A percentile compares a stretch with the other conserved stretches of the same genome.
Evolutionary conservation across 2,329 filamentous ascomycete species (phyloP).

Genomic region (Aspergillus uvarum): DNA sequence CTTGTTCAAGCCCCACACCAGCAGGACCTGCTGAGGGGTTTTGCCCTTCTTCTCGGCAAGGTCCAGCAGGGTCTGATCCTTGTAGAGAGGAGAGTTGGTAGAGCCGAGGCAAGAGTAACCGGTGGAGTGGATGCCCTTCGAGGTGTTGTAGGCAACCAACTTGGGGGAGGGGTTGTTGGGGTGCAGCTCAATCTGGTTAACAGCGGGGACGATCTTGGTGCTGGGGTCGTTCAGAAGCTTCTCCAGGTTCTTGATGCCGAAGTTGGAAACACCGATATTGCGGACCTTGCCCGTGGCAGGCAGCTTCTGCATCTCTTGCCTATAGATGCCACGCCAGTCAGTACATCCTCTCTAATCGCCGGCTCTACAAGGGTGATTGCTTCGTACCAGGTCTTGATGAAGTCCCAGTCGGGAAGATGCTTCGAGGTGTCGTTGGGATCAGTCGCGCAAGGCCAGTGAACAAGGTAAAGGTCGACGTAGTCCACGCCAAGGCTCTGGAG

Average conservation of each 20-base stretch:
- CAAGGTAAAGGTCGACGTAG: slow-evolving; percentile 71
- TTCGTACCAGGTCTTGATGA: slow-evolving; percentile 68
- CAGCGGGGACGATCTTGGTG: slow-evolving; percentile 54
- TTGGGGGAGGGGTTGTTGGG: slow-evolving; percentile 69
- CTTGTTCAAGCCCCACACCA: slow-evolving; percentile 75
- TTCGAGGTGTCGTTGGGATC: slow-evolving; percentile 54
- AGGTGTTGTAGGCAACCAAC: slow-evolving; percentile 52
- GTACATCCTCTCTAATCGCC: slow-evolving; percentile 49
- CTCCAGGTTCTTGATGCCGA: slow-evolving; percentile 76
- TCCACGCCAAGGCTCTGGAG: slow-evolving; percentile 64
- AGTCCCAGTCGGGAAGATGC: slow-evolving; percentile 75
- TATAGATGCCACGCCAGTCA: slow-evolving; percentile 65
- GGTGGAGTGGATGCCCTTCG: slow-evolving; percentile 56
- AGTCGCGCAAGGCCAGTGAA: slow-evolving; percentile 65
- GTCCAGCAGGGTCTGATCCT: slow-evolving; percentile 52
- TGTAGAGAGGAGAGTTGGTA: slow-evolving; percentile 55
- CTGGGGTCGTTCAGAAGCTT: slow-evolving; percentile 67
- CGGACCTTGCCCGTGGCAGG: slow-evolving; percentile 60
- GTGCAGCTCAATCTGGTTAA: slow-evolving; percentile 56
- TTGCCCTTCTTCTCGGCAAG: slow-evolving; percentile 58
- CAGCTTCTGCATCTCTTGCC: slow-evolving; percentile 47
- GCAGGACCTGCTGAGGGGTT: slow-evolving; percentile 54
- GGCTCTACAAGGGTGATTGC: slow-evolving; percentile 34
- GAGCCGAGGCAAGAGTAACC: slow-evolving; percentile 59
- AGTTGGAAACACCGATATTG: slow-evolving; percentile 86